These are phyloP conservation scores for Fagus crenata DNA, from an alignment of 306 rosid species.

Conservation along the genomic window DNA sequence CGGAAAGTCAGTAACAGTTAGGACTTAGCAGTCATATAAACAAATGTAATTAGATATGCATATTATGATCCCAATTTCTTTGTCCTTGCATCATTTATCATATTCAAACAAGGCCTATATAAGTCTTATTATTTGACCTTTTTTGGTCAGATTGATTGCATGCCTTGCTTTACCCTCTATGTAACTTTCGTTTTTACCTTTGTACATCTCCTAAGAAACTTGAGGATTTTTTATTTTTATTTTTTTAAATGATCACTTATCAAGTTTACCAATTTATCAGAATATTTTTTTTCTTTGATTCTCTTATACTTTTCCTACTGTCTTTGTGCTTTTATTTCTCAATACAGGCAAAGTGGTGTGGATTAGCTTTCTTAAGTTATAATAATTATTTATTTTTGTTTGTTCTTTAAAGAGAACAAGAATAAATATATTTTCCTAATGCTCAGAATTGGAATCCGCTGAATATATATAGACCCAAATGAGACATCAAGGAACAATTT, in stretches of 20 bases:
- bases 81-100: constrained; percentile 11
- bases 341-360: no score
- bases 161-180: not conserved
- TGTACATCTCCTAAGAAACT: not conserved
- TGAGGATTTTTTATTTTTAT: no score
- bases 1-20: not conserved
- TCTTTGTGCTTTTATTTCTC: no score
- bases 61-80: not conserved
- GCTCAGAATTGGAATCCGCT: not conserved
- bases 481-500: constrained; percentile 15
- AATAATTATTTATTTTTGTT: not conserved
- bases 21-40: not conserved
- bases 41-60: not conserved
- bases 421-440: not conserved
- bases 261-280: no score
- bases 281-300: no score
- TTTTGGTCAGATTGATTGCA: not conserved
- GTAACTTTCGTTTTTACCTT: not conserved
- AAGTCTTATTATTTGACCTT: not conserved
- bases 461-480: not conserved
- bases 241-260: no score
- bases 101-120: not conserved
- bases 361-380: no score
- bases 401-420: not conserved
- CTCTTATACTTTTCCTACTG: no score